A percentile compares a stretch with the other conserved stretches of the same genome.
Conservation (phyloP, 305 asterid genomes). For the Ilex paraguariensis region DNA sequence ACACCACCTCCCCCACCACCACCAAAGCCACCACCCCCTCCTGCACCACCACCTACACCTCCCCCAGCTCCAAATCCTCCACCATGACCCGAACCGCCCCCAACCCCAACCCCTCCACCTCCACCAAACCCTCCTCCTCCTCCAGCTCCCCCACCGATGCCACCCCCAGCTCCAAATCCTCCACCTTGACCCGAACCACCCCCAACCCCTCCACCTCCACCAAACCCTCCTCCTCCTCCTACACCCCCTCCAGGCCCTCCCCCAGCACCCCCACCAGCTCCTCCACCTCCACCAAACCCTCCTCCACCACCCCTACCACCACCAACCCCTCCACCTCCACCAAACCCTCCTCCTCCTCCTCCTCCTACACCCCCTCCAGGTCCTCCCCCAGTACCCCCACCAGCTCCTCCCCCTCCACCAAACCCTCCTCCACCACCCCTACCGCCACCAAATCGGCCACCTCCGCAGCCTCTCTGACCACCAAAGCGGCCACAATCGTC, state of each 20-base stretch:
- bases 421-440: constrained; percentile 24
- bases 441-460: constrained; percentile 27
- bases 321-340: constrained; percentile 23
- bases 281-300: constrained; percentile 30
- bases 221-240: constrained; percentile 36
- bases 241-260: constrained; percentile 37
- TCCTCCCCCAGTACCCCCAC: constrained; percentile 32
- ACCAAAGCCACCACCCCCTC: constrained; percentile 29
- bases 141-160: constrained; percentile 22
- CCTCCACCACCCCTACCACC: constrained; percentile 29
- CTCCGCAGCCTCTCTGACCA: constrained; percentile 31
- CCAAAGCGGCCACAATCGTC: constrained; percentile 42
- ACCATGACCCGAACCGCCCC: constrained; percentile 34
- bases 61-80: constrained; percentile 28
- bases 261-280: constrained; percentile 31
- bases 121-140: constrained; percentile 28
- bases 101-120: constrained; percentile 27
- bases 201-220: constrained; percentile 23
- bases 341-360: constrained; percentile 32
- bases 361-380: constrained; percentile 38
- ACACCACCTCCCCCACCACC: constrained; percentile 28
- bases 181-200: constrained; percentile 29
- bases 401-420: constrained; percentile 33
- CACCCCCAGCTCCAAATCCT: constrained; percentile 20
- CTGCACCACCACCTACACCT: constrained; percentile 31